Conservation (phyloP, 1,284 basidiomycete genomes). For the Pseudozyma tsukubaensis region DNA sequence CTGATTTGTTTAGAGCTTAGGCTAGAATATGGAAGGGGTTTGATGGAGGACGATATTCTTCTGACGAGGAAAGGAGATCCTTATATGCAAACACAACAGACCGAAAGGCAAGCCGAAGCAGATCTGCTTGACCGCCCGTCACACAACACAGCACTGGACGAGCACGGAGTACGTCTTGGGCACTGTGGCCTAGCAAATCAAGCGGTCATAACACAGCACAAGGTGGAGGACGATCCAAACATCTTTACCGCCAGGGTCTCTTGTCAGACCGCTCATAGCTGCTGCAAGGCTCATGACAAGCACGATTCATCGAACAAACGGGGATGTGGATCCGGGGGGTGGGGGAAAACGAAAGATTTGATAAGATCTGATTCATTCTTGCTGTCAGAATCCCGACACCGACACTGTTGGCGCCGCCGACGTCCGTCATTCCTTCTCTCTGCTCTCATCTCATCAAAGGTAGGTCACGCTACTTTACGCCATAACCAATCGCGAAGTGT, state of each 20-base stretch:
- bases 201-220: too few species aligned
- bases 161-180: too few species aligned
- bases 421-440: constrained; percentile 6
- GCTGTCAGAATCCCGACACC: constrained; percentile 9
- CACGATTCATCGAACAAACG: too few species aligned
- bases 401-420: not conserved
- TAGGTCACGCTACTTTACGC: too few species aligned
- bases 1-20: not conserved
- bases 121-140: not conserved
- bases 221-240: too few species aligned
- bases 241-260: too few species aligned
- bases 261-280: not conserved
- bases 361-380: constrained; percentile 41
- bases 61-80: not conserved
- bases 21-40: not conserved
- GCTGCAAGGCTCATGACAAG: not conserved
- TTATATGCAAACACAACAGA: constrained; percentile 11
- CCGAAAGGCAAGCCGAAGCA: not conserved
- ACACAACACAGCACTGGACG: too few species aligned
- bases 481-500: too few species aligned
- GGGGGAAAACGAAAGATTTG: constrained; percentile 10
- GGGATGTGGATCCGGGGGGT: not conserved
- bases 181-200: too few species aligned
- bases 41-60: constrained; percentile 2
- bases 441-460: too few species aligned